A percentile compares a stretch with the other conserved stretches of the same genome.
Conservation (phyloP, 2,329 filamentous ascomycete genomes). For the Myriangium duriaei region DNA sequence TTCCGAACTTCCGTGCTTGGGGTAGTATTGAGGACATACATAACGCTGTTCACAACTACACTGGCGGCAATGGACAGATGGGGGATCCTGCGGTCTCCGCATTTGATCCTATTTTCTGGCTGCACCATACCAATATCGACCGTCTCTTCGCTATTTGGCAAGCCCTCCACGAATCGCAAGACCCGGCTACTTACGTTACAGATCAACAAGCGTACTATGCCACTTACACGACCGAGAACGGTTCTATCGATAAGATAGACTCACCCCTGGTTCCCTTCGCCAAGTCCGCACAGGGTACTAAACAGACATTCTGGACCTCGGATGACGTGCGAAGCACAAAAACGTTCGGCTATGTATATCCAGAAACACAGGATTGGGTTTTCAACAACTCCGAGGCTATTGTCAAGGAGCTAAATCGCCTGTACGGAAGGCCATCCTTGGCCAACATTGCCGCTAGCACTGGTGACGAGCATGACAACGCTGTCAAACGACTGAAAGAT, state of each 20-base stretch:
- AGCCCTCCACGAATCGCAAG: too few relatives aligned
- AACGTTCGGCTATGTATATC: background rate
- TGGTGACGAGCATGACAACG: too few relatives aligned
- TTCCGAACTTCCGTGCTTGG: too few relatives aligned
- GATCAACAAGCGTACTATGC: background rate
- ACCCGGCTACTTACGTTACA: conserved; percentile 2
- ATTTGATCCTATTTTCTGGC: conserved; percentile 24
- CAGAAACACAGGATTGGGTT: background rate
- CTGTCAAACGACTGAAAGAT: too few relatives aligned
- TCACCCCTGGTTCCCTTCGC: conserved; percentile 9
- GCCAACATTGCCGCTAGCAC: too few relatives aligned
- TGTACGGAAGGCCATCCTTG: too few relatives aligned
- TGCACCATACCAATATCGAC: conserved; percentile 25
- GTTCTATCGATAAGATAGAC: background rate
- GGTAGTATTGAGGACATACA: conserved; percentile 24
- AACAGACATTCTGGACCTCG: background rate
- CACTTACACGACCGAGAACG: conserved; percentile 6
- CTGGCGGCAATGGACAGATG: conserved; percentile 23
- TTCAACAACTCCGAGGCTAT: background rate
- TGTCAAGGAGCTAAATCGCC: too few relatives aligned
- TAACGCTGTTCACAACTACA: conserved; percentile 22
- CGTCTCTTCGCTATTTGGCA: conserved; percentile 24
- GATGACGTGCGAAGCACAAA: background rate
- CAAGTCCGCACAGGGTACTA: background rate
- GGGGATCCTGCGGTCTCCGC: conserved; percentile 19